phyloP scores from a whole-genome alignment of 2,329 filamentous ascomycete genomes.

The Daldinia sp. region DNA sequence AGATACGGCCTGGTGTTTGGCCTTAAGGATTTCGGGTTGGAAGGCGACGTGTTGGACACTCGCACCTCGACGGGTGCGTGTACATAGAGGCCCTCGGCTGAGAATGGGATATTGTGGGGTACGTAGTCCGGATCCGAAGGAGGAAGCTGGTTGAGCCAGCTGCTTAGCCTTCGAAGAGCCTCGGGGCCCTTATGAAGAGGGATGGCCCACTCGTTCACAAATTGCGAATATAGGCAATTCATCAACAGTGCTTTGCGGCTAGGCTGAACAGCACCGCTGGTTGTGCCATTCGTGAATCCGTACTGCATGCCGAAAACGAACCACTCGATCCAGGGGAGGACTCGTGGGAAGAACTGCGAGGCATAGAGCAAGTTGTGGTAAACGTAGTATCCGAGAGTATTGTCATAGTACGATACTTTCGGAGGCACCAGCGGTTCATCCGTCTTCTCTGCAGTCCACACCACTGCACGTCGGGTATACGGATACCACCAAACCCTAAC shows the following conservation, averaged over 20 bases:
- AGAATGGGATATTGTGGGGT: conserved; percentile 77
- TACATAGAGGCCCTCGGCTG: conserved; percentile 79
- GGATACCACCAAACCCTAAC: conserved; percentile 98
- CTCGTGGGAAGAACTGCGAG: conserved; percentile 77
- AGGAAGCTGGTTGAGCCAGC: conserved; percentile 76
- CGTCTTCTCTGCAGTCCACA: conserved; percentile 89
- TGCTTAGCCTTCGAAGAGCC: conserved; percentile 80
- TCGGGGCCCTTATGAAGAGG: conserved; percentile 87
- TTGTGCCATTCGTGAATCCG: conserved; percentile 77
- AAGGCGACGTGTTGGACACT: conserved; percentile 73
- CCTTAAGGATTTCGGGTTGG: conserved; percentile 27
- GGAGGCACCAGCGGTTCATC: conserved; percentile 67
- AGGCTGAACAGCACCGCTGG: conserved; percentile 79
- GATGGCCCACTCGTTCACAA: conserved; percentile 97
- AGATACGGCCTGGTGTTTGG: conserved; percentile 57
- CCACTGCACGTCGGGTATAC: conserved; percentile 84
- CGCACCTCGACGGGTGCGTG: conserved; percentile 95
- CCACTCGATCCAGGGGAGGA: conserved; percentile 91
- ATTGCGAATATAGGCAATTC: conserved; percentile 98
- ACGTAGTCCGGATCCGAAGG: conserved; percentile 72
- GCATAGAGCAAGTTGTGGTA: conserved; percentile 92
- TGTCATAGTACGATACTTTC: conserved; percentile 80
- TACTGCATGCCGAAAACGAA: conserved; percentile 98
- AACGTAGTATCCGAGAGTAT: conserved; percentile 81
- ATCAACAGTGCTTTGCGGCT: conserved; percentile 84